These are phyloP conservation scores for Eucalyptus dawsonii DNA, from an alignment of 345 rosid genomes.

Conservation along the genomic window DNA sequence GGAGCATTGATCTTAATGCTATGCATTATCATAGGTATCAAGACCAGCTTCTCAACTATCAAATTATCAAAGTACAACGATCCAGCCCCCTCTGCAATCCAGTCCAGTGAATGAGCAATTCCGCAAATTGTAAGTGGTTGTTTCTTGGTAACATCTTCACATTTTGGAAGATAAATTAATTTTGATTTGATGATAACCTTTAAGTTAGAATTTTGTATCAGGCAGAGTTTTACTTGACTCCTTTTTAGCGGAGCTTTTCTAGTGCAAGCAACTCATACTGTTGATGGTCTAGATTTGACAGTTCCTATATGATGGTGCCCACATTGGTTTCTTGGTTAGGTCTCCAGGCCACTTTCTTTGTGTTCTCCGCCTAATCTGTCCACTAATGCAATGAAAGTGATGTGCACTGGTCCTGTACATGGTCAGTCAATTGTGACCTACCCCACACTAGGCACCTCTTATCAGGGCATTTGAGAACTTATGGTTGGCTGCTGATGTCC, in stretches of 20 bases:
- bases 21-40: slow-evolving; percentile 23
- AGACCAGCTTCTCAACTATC: slow-evolving; percentile 25
- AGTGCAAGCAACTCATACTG: not conserved
- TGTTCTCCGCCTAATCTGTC: not conserved
- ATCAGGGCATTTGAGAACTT: not conserved
- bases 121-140: slow-evolving; percentile 42
- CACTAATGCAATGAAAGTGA: not conserved
- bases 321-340: not conserved
- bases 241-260: not conserved
- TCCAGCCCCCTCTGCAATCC: slow-evolving; percentile 19
- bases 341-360: not conserved
- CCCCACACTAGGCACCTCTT: not conserved
- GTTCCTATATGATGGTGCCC: not conserved
- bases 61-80: slow-evolving; percentile 33
- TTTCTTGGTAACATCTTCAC: not conserved
- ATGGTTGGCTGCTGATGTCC: not conserved
- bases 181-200: not conserved
- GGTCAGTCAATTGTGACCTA: not conserved
- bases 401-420: not conserved
- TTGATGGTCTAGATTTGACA: not conserved
- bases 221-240: not conserved
- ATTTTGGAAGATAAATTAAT: not conserved
- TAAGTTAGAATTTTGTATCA: not conserved
- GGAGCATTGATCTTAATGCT: not conserved
- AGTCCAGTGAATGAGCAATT: slow-evolving; percentile 49